These are phyloP conservation scores for Vinca minor DNA, from an alignment of 257 asterid species.

Conservation along the genomic window DNA sequence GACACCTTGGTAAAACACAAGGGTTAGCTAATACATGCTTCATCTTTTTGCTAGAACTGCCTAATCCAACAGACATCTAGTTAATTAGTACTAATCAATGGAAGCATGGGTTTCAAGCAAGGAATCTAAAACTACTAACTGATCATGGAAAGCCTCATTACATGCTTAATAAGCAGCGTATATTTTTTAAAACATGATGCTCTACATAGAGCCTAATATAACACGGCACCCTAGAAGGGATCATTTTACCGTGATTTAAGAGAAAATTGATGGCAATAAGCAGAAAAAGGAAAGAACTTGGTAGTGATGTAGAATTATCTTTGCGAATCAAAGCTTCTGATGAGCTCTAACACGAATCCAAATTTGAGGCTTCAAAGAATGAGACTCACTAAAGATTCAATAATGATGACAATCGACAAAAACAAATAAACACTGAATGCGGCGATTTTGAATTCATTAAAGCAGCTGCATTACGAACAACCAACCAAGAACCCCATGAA, in stretches of 20 bases:
- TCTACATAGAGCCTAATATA: not conserved
- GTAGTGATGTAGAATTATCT: not conserved
- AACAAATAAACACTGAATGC: not conserved
- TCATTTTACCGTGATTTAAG: not conserved
- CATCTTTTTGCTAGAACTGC: too few species aligned
- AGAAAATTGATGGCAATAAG: not conserved
- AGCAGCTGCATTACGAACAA: not conserved
- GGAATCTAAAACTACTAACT: not conserved
- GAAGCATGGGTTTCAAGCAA: not conserved
- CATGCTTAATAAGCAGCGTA: not conserved
- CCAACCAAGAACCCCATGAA: not conserved
- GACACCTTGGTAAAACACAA: not conserved
- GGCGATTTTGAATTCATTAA: not conserved
- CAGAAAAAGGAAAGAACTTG: not conserved
- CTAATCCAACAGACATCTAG: too few species aligned
- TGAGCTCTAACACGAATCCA: not conserved
- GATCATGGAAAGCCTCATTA: not conserved
- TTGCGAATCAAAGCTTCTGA: not conserved
- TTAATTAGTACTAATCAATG: not conserved
- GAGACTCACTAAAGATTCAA: not conserved
- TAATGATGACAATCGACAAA: not conserved
- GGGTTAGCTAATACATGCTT: too few species aligned
- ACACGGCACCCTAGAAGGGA: not conserved
- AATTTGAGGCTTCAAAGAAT: not conserved
- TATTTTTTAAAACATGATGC: too few species aligned